phyloP scores from a whole-genome alignment of 163 green algal genomes.

The Scenedesmus sp. region DNA sequence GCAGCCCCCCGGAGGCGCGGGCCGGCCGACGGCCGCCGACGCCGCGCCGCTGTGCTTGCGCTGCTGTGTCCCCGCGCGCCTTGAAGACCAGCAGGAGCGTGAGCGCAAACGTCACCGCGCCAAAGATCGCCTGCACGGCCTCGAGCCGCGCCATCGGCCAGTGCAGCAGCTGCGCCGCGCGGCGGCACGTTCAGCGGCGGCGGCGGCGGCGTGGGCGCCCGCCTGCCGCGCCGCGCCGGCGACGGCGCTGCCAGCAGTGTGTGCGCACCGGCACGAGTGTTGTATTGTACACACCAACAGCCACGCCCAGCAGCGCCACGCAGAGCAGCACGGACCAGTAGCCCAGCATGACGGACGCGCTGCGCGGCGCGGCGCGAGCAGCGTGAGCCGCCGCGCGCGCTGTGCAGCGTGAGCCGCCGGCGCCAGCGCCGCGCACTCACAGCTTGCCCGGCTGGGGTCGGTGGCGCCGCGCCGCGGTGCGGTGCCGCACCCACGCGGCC shows the following conservation, averaged over 20 bases:
- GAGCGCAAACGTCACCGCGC: conserved; percentile 74
- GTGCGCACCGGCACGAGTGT: conserved; percentile 18
- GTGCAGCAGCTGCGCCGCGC: neutral
- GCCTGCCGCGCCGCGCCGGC: neutral
- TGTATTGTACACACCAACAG: conserved; percentile 31
- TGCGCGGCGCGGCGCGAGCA: no score
- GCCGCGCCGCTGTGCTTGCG: no score
- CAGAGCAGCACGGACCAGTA: conserved; percentile 32
- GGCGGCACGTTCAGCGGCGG: neutral
- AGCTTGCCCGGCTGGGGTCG: no score
- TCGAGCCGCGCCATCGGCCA: conserved; percentile 32
- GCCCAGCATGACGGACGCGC: conserved; percentile 30
- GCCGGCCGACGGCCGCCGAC: no score
- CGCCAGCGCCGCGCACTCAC: no score
- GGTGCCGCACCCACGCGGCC: no score
- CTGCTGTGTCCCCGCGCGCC: no score
- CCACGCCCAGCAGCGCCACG: conserved; percentile 24
- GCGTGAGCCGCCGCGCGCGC: no score
- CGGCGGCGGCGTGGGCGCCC: neutral
- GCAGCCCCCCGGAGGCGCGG: no score
- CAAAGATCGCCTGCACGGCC: conserved; percentile 32
- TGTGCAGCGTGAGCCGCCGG: no score
- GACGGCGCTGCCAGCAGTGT: neutral
- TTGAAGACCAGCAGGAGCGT: conserved; percentile 87
- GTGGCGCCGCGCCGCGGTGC: no score